Evolutionary conservation across 2,329 filamentous ascomycete genomes (phyloP).

Genomic region (Fusarium mundagurra): DNA sequence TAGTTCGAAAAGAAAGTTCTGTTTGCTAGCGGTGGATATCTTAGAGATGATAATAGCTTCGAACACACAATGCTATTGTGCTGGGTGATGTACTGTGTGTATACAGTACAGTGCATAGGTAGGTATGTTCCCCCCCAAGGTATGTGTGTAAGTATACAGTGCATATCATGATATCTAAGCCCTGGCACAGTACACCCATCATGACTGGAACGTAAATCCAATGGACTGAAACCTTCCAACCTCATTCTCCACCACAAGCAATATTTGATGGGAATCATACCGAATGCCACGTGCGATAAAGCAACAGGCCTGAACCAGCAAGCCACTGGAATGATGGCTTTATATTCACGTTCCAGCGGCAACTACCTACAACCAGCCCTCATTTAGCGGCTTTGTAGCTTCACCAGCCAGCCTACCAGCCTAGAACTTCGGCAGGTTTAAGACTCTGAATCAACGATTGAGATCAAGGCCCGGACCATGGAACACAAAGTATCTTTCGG

Average conservation of each 20-base stretch:
- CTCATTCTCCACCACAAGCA: not conserved
- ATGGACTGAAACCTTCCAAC: not conserved
- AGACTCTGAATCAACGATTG: not conserved
- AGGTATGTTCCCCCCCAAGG: too few species aligned
- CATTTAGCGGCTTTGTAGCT: not conserved
- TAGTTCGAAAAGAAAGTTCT: not conserved
- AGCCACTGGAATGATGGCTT: conserved; percentile 10
- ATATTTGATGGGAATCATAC: too few species aligned
- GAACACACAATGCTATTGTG: not conserved
- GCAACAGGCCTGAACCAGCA: too few species aligned
- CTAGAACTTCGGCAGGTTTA: not conserved
- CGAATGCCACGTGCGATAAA: not conserved
- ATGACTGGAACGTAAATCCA: not conserved
- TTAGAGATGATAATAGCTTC: not conserved
- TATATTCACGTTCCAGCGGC: not conserved
- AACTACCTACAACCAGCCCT: not conserved
- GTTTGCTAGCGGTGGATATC: not conserved
- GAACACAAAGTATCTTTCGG: not conserved
- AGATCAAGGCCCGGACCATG: not conserved
- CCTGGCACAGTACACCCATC: not conserved
- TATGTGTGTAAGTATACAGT: not conserved
- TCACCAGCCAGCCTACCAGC: not conserved
- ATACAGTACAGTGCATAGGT: not conserved
- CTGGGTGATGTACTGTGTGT: not conserved
- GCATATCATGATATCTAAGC: not conserved